phyloP scores from a whole-genome alignment of 2,329 filamentous ascomycete genomes.

The Aspergillus brasiliensis region DNA sequence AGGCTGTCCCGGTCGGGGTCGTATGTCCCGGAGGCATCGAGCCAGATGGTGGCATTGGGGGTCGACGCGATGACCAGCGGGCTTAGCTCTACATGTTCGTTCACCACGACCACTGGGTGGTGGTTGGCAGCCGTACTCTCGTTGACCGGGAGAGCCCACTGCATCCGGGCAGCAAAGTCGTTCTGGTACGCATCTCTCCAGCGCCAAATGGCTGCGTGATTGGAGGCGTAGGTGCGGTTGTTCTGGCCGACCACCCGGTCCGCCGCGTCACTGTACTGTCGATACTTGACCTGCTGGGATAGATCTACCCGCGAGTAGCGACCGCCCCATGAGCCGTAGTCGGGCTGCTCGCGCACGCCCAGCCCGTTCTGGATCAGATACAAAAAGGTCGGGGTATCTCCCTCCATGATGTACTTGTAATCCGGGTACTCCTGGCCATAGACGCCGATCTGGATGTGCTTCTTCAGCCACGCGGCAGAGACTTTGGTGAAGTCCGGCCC shows the following conservation, averaged over 20 bases:
- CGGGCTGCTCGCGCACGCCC: conserved; percentile 39
- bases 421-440: conserved; percentile 51
- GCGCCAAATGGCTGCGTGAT: conserved; percentile 55
- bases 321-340: conserved; percentile 48
- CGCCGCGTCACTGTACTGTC: conserved; percentile 35
- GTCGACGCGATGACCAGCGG: conserved; percentile 19
- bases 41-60: conserved; percentile 20
- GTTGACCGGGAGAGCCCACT: conserved; percentile 43
- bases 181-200: conserved; percentile 55
- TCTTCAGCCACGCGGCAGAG: conserved; percentile 54
- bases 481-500: conserved; percentile 54
- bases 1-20: conserved; percentile 26
- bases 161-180: conserved; percentile 52
- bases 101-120: conserved; percentile 13
- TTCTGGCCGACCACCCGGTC: conserved; percentile 39
- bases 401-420: conserved; percentile 55
- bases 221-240: conserved; percentile 35
- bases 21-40: conserved; percentile 25
- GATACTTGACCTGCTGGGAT: conserved; percentile 10
- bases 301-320: conserved; percentile 30
- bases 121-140: conserved; percentile 16
- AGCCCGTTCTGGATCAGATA: conserved; percentile 47
- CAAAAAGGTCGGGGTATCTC: conserved; percentile 47
- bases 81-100: conserved; percentile 6
- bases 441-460: conserved; percentile 56